phyloP scores from a whole-genome alignment of 768 basidiomycete species.

The Hortiboletus flavorubellus region DNA sequence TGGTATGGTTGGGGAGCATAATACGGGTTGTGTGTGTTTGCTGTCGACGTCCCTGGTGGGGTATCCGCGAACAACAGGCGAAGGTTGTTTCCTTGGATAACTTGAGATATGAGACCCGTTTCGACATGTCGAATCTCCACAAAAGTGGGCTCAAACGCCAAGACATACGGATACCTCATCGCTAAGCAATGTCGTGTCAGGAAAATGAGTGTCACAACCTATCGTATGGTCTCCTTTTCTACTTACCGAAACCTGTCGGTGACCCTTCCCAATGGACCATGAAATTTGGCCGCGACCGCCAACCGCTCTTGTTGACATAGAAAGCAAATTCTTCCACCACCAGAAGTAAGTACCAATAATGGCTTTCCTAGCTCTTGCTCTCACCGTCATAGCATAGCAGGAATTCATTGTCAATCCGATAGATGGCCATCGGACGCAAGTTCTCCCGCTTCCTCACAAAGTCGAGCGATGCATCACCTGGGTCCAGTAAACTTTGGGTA shows the following conservation, averaged over 20 bases:
- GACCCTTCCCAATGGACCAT: conserved; percentile 96
- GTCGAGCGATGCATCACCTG: conserved; percentile 84
- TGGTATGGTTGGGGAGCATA: conserved; percentile 29
- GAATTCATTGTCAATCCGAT: conserved; percentile 95
- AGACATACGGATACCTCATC: conserved; percentile 91
- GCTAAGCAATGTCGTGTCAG: conserved; percentile 46
- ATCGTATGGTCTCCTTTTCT: not conserved
- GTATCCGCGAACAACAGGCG: conserved; percentile 92
- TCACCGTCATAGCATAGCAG: conserved; percentile 95
- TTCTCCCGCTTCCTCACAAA: conserved; percentile 91
- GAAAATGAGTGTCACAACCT: not conserved
- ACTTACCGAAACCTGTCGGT: conserved; percentile 91
- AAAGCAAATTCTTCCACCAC: conserved; percentile 84
- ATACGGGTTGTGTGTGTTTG: conserved; percentile 37
- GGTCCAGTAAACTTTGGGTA: conserved; percentile 94
- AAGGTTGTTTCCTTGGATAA: conserved; percentile 91
- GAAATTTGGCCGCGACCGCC: conserved; percentile 86
- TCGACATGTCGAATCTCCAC: conserved; percentile 97
- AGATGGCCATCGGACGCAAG: conserved; percentile 92
- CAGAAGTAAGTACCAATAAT: conserved; percentile 6
- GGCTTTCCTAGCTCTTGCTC: conserved; percentile 22
- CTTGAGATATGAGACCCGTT: conserved; percentile 86
- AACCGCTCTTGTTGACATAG: conserved; percentile 96
- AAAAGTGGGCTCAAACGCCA: conserved; percentile 95
- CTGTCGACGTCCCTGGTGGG: conserved; percentile 71